Percentiles rank a stretch among this genome's conserved stretches.
Conservation (phyloP, 371 early-diverging fungal genomes). For the Syncephalis fuscata region DNA sequence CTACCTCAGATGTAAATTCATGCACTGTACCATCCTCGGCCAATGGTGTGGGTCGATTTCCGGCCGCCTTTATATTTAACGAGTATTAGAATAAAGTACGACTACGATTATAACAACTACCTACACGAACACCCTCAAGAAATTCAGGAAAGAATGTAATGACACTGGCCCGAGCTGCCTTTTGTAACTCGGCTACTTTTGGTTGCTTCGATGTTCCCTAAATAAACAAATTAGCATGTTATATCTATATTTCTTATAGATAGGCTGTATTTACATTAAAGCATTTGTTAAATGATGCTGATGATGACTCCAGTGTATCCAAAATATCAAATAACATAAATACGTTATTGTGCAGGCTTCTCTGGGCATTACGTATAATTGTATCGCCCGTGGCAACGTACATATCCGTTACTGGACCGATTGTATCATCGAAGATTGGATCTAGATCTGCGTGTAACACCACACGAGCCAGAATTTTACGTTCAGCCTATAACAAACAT, state of each 20-base stretch:
- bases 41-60: background rate
- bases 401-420: conserved; percentile 33
- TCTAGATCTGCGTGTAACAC: conserved; percentile 37
- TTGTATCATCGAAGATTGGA: conserved; percentile 29
- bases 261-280: conserved; percentile 1
- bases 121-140: conserved; percentile 46
- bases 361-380: conserved; percentile 36
- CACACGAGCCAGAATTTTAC: conserved; percentile 37
- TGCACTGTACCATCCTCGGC: conserved; percentile 72
- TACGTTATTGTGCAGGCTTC: conserved; percentile 45
- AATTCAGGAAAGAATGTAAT: conserved; percentile 50
- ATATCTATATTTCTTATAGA: too few species aligned
- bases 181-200: too few species aligned
- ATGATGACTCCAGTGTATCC: conserved; percentile 14
- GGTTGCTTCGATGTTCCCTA: too few species aligned
- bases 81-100: conserved; percentile 4
- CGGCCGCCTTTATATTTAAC: background rate
- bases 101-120: background rate
- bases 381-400: conserved; percentile 46
- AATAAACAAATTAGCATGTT: too few species aligned
- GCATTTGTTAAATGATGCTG: conserved; percentile 2
- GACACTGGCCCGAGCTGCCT: conserved; percentile 21
- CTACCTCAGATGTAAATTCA: conserved; percentile 65
- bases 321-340: conserved; percentile 64
- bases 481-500: conserved; percentile 31